Evolutionary conservation across 345 rosid species (phyloP).

Genomic region (Melaleuca alternifolia): DNA sequence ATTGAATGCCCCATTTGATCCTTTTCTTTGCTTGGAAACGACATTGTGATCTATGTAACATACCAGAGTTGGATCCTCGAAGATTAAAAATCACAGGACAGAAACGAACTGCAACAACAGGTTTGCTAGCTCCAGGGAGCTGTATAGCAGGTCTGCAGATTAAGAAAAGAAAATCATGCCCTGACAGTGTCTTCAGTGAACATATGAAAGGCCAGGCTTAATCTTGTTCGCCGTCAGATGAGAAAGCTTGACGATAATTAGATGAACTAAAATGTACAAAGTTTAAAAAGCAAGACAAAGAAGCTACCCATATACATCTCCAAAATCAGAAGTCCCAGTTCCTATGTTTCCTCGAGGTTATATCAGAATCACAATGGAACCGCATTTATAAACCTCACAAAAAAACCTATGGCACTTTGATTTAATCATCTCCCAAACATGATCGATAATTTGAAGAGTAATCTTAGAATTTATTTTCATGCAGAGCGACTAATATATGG

Average conservation of each 20-base stretch:
- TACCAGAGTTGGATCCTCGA: conserved; percentile 59
- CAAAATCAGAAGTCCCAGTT: not conserved
- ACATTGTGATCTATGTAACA: not conserved
- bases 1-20: not conserved
- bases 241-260: not conserved
- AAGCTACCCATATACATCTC: not conserved
- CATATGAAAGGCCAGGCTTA: not conserved
- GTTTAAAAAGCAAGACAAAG: not conserved
- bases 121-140: conserved; percentile 89
- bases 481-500: not conserved
- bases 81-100: conserved; percentile 64
- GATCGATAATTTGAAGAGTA: not conserved
- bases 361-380: not conserved
- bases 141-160: conserved; percentile 65
- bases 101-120: conserved; percentile 85
- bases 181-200: not conserved
- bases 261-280: not conserved
- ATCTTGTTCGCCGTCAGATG: not conserved
- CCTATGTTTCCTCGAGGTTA: not conserved
- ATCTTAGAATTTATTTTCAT: not conserved
- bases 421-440: not conserved
- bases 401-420: not conserved
- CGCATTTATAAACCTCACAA: not conserved
- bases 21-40: not conserved
- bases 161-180: not conserved